Conservation (phyloP, 2,329 filamentous ascomycete species). For the Colletotrichum caudatum region DNA sequence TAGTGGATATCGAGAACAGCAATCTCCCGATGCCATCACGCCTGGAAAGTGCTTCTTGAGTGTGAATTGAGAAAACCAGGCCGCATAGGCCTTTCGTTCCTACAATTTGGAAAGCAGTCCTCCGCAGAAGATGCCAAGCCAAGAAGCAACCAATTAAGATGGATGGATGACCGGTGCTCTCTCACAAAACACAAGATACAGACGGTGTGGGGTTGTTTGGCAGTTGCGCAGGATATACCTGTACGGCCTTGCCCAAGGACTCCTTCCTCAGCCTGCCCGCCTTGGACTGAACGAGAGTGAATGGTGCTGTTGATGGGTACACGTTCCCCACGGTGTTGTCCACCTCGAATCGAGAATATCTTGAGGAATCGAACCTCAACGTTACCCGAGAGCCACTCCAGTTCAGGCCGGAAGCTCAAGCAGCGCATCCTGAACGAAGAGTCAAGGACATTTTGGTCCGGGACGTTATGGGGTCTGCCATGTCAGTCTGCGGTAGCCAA, state of each 20-base stretch:
- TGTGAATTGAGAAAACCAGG: not conserved
- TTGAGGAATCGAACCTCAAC: not conserved
- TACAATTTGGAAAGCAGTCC: too few species aligned
- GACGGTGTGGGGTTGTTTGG: not conserved
- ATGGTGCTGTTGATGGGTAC: not conserved
- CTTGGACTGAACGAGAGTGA: too few species aligned
- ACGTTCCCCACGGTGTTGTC: not conserved
- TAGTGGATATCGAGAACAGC: not conserved
- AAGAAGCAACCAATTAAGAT: not conserved
- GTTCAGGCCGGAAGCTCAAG: slow-evolving; percentile 21
- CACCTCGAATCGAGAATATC: not conserved
- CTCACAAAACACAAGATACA: not conserved
- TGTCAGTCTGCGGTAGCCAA: slow-evolving; percentile 31
- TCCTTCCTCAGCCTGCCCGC: too few species aligned
- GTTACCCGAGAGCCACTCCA: not conserved
- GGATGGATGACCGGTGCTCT: not conserved
- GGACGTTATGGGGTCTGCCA: slow-evolving; percentile 25
- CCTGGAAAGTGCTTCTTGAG: too few species aligned
- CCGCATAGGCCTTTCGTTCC: not conserved
- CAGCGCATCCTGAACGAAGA: slow-evolving; percentile 4
- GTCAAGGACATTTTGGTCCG: slow-evolving; percentile 40
- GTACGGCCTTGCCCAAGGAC: too few species aligned
- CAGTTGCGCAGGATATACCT: not conserved
- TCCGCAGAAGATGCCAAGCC: not conserved
- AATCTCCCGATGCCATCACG: not conserved